Base-by-base conservation (phyloP, 495 filamentous ascomycete species). In the Trichoderma erinaceum region DNA sequence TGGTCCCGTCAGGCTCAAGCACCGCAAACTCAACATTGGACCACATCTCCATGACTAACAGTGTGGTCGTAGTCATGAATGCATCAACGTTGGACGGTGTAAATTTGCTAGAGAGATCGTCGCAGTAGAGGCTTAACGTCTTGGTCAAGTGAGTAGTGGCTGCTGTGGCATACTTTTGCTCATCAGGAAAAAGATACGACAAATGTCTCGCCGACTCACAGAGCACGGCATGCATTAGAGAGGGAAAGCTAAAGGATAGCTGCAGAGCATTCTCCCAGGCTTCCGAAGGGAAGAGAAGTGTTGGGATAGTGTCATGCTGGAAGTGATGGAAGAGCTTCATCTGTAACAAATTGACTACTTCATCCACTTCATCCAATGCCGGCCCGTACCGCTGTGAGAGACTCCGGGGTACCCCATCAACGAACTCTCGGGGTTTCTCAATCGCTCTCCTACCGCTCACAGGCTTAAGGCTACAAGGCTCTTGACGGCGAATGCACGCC, bases 31-130 rank as follows among this genome's bases (percentile, higher is more conserved):
- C 69, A 18, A 41, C 21, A 65, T 68, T 70, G 4, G 46, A 68
- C 69, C 69, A 70, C 25, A 68, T 70, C 32, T 68, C 69, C 46
- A 68, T 66, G 23, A 66, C 64, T 21, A 70, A 21, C 43, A 70
- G 58, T 1, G 58, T 18, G 1, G 69, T 46, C 4, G 43, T 46
- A 11, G 18, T 18, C 43, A 46, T 13, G 43, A 46, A 15, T 46
- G 43, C 43, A 46, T 46, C 43, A 5, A 46, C 12, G 43, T 46
- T 46, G 12, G 43, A 46, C 12, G 43, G 43, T 2, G 43, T 46
- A 11, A 46, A 18, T 18, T 46, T 16, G 12, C 7, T 16, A 18
- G 43, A 46, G 18, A 46, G 43, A 4, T 46, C 43, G 43, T 46
- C 12, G 12, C 43, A 11, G 43, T 16, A 46, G 43, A 46, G 43